Evolutionary conservation across 1,284 basidiomycete species (phyloP), one percentile per base, ranked within the genome.

Genomic region (Phellopilus nigrolimitatus): DNA sequence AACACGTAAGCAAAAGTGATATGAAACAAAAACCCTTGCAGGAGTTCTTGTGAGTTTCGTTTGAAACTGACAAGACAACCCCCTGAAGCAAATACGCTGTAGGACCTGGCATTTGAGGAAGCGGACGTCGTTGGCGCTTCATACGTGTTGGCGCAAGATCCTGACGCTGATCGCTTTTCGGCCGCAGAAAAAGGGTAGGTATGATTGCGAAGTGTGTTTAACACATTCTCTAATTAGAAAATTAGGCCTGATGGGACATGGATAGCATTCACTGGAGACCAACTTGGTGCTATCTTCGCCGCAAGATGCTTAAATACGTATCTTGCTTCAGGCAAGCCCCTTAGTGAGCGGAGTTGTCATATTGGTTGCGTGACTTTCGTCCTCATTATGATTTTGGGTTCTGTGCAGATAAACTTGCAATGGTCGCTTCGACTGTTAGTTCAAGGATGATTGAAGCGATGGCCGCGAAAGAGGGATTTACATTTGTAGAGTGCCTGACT

Each of bases 371-470:
- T 6, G 9, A 9, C 33, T n/a, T 6, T 36, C 17, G n/a, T 38
- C 19, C 49, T 13, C 30, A 21, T 36, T 17, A 34, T 25, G 33
- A 43, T 39, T 25, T 41, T 53, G 47, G 3, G 63, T 28, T 7
- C n/a, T 30, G 40, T 49, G 6, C 47, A 81, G 79, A 75, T 3
- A 83, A 81, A 59, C 68, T 91, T 5, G 88, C 84, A 1, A 89
- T 93, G 79, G 82, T 91, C 7, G 88, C 88, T 0, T 91, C 90
- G 0, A 88, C 88, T 3, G 91, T 92, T 9, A 91, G 88, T 63
- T 91, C 88, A 2, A 91, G 90, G 66, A 88, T 93, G 86, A 68
- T 93, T 9, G 82, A 84, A 60, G 70, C 78, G 1, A 87, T 93
- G 69, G 89, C 90, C 0, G 62, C 68, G 37, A 63, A 64, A 3